Evolutionary conservation across 495 filamentous ascomycete species (phyloP).

Genomic region (Glonium stellatum): DNA sequence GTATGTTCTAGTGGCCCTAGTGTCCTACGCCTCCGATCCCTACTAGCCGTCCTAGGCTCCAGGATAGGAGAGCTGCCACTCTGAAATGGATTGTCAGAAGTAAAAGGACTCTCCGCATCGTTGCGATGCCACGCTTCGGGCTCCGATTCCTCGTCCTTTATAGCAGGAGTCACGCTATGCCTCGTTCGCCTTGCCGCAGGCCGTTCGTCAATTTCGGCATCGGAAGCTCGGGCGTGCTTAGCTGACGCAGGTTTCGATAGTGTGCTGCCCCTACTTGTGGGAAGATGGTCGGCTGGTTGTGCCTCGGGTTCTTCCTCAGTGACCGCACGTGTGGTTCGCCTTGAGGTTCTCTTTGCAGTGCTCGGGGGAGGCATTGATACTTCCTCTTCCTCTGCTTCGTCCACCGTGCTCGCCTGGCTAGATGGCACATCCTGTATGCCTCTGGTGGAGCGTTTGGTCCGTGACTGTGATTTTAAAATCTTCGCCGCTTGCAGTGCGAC

Average conservation of each 20-base stretch:
- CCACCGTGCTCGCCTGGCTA: constrained; percentile 47
- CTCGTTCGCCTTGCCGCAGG: constrained; percentile 22
- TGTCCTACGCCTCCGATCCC: constrained; percentile 41
- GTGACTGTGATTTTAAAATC: constrained; percentile 63
- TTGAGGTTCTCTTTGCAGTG: constrained; percentile 17
- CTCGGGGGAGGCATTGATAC: constrained; percentile 41
- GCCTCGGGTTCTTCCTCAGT: constrained; percentile 29
- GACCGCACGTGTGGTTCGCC: constrained; percentile 19
- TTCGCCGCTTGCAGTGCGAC: constrained; percentile 70
- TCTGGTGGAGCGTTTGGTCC: constrained; percentile 69
- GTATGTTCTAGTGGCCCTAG: constrained; percentile 25
- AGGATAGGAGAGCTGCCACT: constrained; percentile 61
- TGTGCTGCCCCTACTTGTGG: constrained; percentile 42
- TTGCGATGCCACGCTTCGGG: constrained; percentile 15
- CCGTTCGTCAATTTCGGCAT: constrained; percentile 35
- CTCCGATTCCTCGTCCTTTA: constrained; percentile 36
- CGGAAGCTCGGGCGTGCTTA: constrained; percentile 51
- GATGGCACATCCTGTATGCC: constrained; percentile 76
- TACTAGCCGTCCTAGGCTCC: constrained; percentile 38
- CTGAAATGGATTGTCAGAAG: constrained; percentile 90
- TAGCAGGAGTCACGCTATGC: constrained; percentile 46
- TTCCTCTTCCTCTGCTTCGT: constrained; percentile 36
- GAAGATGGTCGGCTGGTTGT: constrained; percentile 12
- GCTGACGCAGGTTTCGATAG: constrained; percentile 43
- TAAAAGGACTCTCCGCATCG: constrained; percentile 58